Base-by-base conservation (phyloP, 2,329 filamentous ascomycete genomes). In the Epichloe gansuensis region DNA sequence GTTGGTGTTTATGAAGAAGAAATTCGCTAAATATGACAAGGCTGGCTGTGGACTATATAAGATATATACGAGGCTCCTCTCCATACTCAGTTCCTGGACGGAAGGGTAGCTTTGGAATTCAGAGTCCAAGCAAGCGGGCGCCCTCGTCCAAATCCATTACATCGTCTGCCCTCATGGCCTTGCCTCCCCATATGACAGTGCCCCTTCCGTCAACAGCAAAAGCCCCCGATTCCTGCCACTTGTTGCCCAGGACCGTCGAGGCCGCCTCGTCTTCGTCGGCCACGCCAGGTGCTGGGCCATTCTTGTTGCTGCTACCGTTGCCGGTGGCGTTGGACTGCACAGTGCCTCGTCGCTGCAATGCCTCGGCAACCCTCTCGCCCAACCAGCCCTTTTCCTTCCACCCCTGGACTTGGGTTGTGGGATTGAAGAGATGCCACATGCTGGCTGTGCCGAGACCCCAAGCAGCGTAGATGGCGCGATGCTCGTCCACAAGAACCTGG, bases 371-470 rank as follows among this genome's bases (percentile, higher is more conserved):
- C 56, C 72, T 70, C 39, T 72, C 68, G 6, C 76, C 75, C 1
- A 79, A 64, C 76, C 76, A 79, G 5, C 75, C 75, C 55, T 75
- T 78, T 59, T 78, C 74, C 59, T 73, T 73, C 74, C 74, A 79
- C 6, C 70, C 72, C 52, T 76, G 72, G 41, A 73, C 64, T 63
- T 78, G 75, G 11, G 75, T 75, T 46, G 71, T 67, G 48, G 76
- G 76, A 66, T 78, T 76, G 58, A 79, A 72, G 52, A 78, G 70
- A 61, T 72, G 74, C 75, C 75, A 78, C 48, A 73, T 64, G 47
- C 62, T 69, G 25, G 72, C 73, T 5, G 75, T 62, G 0, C 79
- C 78, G 4, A 82, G 68, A 2, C 80, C 80, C 78, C 78, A 82
- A 11, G 76, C 72, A 2, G 79, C 77, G 59, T 83, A 82, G 38